Conservation (phyloP, 176 grass and related monocot species). For the Ensete ventricosum region DNA sequence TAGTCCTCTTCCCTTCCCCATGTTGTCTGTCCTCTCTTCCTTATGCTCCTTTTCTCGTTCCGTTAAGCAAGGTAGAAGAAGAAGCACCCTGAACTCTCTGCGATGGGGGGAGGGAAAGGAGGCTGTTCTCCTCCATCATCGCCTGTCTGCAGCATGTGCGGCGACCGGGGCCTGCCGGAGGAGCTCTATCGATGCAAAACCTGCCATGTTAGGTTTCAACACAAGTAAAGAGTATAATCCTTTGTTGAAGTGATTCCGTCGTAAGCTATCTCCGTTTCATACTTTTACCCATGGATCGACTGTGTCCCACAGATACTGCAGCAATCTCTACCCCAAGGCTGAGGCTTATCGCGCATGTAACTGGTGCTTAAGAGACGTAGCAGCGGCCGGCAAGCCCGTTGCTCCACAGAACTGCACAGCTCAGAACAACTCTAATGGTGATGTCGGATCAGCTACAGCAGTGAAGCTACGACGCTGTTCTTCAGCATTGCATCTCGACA, state of each 20-base stretch:
- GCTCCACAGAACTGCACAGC: neutral
- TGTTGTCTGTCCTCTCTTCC: no score
- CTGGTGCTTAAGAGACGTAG: neutral
- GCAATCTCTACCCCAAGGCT: neutral
- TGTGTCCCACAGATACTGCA: neutral
- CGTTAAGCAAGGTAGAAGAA: no score
- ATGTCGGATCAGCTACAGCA: neutral
- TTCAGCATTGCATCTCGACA: neutral
- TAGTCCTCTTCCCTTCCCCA: no score
- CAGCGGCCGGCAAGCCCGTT: neutral
- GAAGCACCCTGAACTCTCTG: no score
- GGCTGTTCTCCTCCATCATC: neutral
- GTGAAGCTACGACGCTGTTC: neutral
- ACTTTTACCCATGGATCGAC: neutral
- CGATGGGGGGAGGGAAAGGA: no score
- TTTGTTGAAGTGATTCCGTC: neutral
- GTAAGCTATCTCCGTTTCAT: neutral
- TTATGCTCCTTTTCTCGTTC: no score
- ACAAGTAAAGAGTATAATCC: slow-evolving; percentile 3
- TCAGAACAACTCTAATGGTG: neutral
- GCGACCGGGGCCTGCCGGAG: slow-evolving; percentile 69
- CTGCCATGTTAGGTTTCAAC: slow-evolving; percentile 66
- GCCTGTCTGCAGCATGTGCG: slow-evolving; percentile 82
- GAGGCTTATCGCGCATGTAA: neutral
- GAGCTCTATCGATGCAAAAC: slow-evolving; percentile 76